Evolutionary conservation across 2,329 filamentous ascomycete genomes (phyloP), one percentile per base, ranked within the genome.

Genomic region (Ophiocordyceps robertsii): DNA sequence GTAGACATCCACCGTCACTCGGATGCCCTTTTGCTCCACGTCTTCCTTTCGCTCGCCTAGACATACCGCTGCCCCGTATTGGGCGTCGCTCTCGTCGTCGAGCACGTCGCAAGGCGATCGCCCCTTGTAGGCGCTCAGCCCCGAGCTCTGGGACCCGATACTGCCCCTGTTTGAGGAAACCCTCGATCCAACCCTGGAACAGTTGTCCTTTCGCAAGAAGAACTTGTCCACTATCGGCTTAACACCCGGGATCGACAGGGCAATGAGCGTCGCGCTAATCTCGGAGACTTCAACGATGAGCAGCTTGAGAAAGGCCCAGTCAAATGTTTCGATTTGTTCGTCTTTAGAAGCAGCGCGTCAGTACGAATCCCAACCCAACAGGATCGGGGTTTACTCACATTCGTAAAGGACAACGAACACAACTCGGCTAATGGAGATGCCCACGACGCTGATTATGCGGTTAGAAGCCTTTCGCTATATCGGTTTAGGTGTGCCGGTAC

Each of bases 221-320:
- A 56, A 49, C 44, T 49, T 54, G 49, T 65, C 65, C 32, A 67
- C 62, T 2, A 72, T 50, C 0, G 69, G 69, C 43, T 72, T 71
- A 33, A 70, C 53, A 3, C 67, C 69, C 0, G 70, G 70, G 0
- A 72, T 57, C 0, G 70, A 73, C 2, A 73, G 60, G 1, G 70
- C 68, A 32, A 72, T 64, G 17, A 73, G 50, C 0, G 70, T 73
- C 1, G 62, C 60, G 5, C 68, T 68, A 21, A 73, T 66, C 37
- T 73, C 70, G 3, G 69, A 62, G 4, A 65, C 65, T 51, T 73
- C 69, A 6, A 72, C 62, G 4, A 57, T 66, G 7, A 73, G 53
- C 58, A 72, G 33, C 9, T 17, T 19, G n/a, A 41, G 24, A 27
- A 41, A 41, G 24, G 32, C 32, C n/a, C 17, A 37, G 24, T n/a